phyloP scores from a whole-genome alignment of 176 grass and related monocot genomes.

The Tuctoria greenei region DNA sequence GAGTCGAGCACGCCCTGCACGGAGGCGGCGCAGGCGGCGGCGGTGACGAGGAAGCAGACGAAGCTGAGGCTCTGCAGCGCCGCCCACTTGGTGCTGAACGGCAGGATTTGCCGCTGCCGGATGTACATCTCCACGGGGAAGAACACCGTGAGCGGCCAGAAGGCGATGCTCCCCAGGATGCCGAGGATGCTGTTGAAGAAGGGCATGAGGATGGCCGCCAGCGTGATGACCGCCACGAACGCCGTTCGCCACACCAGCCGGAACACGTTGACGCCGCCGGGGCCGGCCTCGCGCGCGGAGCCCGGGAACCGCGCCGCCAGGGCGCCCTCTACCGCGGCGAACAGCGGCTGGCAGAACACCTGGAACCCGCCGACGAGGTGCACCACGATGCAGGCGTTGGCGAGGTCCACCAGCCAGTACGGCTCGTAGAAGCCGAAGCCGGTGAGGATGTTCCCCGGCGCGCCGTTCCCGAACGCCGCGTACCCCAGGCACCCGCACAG shows the following conservation, averaged over 20 bases:
- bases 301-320: slow-evolving; percentile 14
- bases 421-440: slow-evolving; percentile 91
- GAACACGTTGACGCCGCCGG: slow-evolving; percentile 38
- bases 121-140: slow-evolving; percentile 93
- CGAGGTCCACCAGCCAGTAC: slow-evolving; percentile 77
- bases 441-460: slow-evolving; percentile 76
- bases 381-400: slow-evolving; percentile 73
- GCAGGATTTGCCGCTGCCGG: slow-evolving; percentile 31
- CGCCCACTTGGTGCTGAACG: slow-evolving; percentile 49
- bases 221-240: slow-evolving; percentile 61
- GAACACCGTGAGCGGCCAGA: slow-evolving; percentile 92
- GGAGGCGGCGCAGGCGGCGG: slow-evolving; percentile 56
- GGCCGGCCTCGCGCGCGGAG: slow-evolving; percentile 11
- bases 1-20: slow-evolving; percentile 65
- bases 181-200: slow-evolving; percentile 91
- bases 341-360: slow-evolving; percentile 81
- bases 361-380: slow-evolving; percentile 82
- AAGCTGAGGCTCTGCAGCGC: slow-evolving; percentile 69
- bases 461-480: slow-evolving; percentile 68
- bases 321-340: slow-evolving; percentile 54
- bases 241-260: slow-evolving; percentile 58
- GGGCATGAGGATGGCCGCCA: slow-evolving; percentile 63
- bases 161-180: slow-evolving; percentile 73
- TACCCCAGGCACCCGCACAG: slow-evolving; percentile 83
- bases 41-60: slow-evolving; percentile 79